Evolutionary conservation across 2,329 filamentous ascomycete species (phyloP).

Genomic region (Stromatinia cepivora): DNA sequence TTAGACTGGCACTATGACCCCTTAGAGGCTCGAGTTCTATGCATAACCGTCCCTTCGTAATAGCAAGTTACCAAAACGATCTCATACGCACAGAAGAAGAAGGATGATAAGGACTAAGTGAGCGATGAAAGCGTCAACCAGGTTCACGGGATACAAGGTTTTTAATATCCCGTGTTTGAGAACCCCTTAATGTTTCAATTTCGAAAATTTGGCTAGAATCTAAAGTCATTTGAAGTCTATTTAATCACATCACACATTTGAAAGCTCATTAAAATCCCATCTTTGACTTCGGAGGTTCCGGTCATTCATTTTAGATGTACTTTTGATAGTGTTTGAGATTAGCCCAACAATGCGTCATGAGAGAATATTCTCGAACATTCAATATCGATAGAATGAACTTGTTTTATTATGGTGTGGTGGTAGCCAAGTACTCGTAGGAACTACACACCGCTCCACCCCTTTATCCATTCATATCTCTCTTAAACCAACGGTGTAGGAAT

Average conservation of each 20-base stretch:
- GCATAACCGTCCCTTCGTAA: background rate
- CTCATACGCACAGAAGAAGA: conserved; percentile 15
- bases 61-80: background rate
- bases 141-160: conserved; percentile 14
- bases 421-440: background rate
- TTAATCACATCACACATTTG: background rate
- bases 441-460: conserved; percentile 14
- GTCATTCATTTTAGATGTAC: background rate
- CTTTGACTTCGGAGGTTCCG: background rate
- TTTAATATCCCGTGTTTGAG: conserved; percentile 5
- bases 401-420: background rate
- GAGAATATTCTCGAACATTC: conserved; percentile 17
- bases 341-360: background rate
- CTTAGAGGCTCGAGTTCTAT: conserved; percentile 9
- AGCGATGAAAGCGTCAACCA: conserved; percentile 3
- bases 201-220: background rate
- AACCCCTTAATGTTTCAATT: conserved; percentile 1
- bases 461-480: background rate
- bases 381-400: background rate
- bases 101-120: background rate
- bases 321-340: conserved; percentile 4
- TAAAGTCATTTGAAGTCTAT: background rate
- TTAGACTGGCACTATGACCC: conserved; percentile 1
- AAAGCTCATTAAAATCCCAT: background rate
- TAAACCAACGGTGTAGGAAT: background rate